These are phyloP conservation scores for Ogataea populi-albae DNA, from an alignment of 805 yeast genomes.

Conservation along the genomic window DNA sequence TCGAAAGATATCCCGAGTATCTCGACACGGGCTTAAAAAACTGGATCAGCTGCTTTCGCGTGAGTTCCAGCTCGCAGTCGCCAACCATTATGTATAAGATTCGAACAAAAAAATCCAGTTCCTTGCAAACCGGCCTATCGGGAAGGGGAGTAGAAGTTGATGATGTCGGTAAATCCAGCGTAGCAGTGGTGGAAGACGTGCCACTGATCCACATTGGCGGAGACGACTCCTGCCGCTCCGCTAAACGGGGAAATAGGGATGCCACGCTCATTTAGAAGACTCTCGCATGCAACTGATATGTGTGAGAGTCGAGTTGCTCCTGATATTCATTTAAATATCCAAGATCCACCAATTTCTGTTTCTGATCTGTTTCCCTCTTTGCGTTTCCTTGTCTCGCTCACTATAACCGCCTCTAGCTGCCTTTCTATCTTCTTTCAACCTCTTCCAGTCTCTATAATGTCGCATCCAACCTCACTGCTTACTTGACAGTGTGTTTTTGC, in stretches of 20 bases:
- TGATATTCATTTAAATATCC: no score
- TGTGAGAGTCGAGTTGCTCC: no score
- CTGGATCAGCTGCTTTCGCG: conserved; percentile 17
- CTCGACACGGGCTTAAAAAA: conserved; percentile 27
- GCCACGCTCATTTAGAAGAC: no score
- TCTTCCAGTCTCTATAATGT: no score
- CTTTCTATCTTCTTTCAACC: no score
- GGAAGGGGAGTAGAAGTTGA: conserved; percentile 8
- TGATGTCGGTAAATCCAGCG: conserved; percentile 1
- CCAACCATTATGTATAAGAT: conserved; percentile 25
- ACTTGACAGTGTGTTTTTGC: no score
- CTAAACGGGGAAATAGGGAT: no score
- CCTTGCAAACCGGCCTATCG: conserved; percentile 15
- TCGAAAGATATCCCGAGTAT: conserved; percentile 38
- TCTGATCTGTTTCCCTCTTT: conserved; percentile 5
- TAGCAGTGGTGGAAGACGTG: neutral
- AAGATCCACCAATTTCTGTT: neutral
- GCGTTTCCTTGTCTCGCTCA: no score
- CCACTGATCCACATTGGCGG: neutral
- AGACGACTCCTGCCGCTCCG: neutral
- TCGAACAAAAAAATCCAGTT: conserved; percentile 22
- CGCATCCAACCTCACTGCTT: no score
- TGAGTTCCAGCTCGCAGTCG: conserved; percentile 20
- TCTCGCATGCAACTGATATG: no score
- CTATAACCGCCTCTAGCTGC: no score